Conservation (phyloP, 108 stramenopile genomes). For the Cyclotella baltica region DNA sequence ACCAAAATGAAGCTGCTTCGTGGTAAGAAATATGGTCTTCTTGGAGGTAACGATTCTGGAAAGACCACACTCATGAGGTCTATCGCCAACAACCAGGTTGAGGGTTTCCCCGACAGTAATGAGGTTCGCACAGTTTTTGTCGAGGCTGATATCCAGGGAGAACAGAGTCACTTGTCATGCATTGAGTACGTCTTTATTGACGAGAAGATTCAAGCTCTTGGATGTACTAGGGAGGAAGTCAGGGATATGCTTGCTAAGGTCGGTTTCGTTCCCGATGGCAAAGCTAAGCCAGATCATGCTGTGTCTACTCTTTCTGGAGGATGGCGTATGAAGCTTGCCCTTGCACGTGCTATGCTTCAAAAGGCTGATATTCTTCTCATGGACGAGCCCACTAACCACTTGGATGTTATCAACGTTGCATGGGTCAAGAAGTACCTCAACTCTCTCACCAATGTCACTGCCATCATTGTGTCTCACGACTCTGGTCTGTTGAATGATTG, state of each 20-base stretch:
- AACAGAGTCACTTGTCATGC: slow-evolving; percentile 96
- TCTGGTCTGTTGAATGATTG: slow-evolving; percentile 98
- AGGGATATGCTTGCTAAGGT: slow-evolving; percentile 92
- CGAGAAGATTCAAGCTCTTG: slow-evolving; percentile 85
- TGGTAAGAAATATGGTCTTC: slow-evolving; percentile 97
- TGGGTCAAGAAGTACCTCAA: slow-evolving; percentile 99
- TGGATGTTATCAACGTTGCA: slow-evolving; percentile 99
- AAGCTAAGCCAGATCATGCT: slow-evolving; percentile 97
- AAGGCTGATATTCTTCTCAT: slow-evolving; percentile 98
- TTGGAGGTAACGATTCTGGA: slow-evolving; percentile 98
- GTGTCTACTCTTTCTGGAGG: slow-evolving; percentile 98
- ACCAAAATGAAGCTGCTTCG: slow-evolving; percentile 98
- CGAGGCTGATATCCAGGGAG: slow-evolving; percentile 99
- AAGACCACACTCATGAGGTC: slow-evolving; percentile 99
- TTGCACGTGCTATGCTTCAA: slow-evolving; percentile 99
- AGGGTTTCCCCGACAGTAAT: slow-evolving; percentile 98
- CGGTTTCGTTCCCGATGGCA: slow-evolving; percentile 95
- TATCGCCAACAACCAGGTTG: slow-evolving; percentile 99
- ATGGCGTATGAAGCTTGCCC: slow-evolving; percentile 99
- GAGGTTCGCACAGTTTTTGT: slow-evolving; percentile 99
- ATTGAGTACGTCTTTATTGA: slow-evolving; percentile 96
- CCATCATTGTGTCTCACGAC: slow-evolving; percentile 99
- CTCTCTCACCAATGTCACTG: slow-evolving; percentile 94
- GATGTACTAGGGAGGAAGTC: slow-evolving; percentile 84
- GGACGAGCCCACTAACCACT: slow-evolving; percentile 99